Evolutionary conservation across 2,329 filamentous ascomycete genomes (phyloP), one percentile per base, ranked within the genome.

Genomic region (Diaporthe capsici): DNA sequence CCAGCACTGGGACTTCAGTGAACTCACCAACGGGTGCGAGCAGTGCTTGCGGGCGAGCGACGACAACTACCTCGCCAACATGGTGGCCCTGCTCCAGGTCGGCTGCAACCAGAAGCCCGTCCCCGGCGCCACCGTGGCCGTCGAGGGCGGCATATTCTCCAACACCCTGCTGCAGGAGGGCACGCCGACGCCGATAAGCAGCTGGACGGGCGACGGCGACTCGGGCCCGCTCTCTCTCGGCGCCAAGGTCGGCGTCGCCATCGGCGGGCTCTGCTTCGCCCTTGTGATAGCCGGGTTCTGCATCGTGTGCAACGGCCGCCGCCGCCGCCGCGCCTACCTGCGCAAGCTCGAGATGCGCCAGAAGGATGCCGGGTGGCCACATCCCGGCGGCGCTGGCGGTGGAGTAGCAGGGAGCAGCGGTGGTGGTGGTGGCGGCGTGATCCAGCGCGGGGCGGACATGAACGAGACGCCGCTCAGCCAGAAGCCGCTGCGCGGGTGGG

Each of bases 171-270:
- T 91, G 55, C 88, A 88, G 75, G 85, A 90, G 72, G 90, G 90
- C 3, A 83, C 84, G 0, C 89, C 91, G 0, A 83, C 86, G 0
- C 83, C 86, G 0, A 83, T 83, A 0, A 82, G 85, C 10, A 81
- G 82, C 0, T 80, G 87, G 47, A 82, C 83, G 0, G 81, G 87
- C n/a, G 77, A 85, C 55, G 83, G 85, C 0, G 81, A 85, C 42
- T 86, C 87, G 80, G 87, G 88, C 0, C 85, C 89, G 0, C 80
- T 93, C 10, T 86, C 83, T 2, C 83, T 92, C 1, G 89, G 88
- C 6, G 88, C 86, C 17, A 90, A 91, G 73, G 90, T 92, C 0
- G 91, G 90, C 77, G 89, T 93, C 71, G 89, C 87, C 20, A 84
- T 90, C 31, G 90, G 87, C 7, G 87, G 84, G 0, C 78, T 92